Evolutionary conservation across 2,329 filamentous ascomycete species (phyloP).

Genomic region (Phaeoacremonium minimum): DNA sequence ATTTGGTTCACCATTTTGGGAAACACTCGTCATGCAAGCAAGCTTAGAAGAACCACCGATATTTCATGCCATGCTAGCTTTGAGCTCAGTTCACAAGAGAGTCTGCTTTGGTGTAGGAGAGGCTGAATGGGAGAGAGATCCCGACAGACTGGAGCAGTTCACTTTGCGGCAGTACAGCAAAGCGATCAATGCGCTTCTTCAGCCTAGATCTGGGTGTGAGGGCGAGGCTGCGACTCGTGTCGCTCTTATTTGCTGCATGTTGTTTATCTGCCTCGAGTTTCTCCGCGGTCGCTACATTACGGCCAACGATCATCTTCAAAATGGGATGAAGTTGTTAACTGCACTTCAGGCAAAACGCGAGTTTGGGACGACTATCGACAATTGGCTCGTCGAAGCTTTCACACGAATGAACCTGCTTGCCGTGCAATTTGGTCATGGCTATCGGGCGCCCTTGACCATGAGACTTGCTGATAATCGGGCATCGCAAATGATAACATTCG

Average conservation of each 20-base stretch:
- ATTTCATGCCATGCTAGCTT: slow-evolving; percentile 31
- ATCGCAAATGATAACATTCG: slow-evolving; percentile 10
- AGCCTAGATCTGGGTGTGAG: slow-evolving; percentile 22
- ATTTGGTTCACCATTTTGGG: slow-evolving; percentile 32
- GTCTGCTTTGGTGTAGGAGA: not conserved
- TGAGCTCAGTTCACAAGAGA: slow-evolving; percentile 27
- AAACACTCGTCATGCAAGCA: slow-evolving; percentile 28
- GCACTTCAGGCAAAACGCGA: slow-evolving; percentile 17
- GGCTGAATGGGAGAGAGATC: slow-evolving; percentile 2
- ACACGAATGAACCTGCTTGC: slow-evolving; percentile 19
- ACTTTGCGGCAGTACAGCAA: slow-evolving; percentile 28
- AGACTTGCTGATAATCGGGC: slow-evolving; percentile 14
- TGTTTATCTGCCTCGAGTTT: slow-evolving; percentile 28
- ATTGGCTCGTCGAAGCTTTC: slow-evolving; percentile 38
- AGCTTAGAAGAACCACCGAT: slow-evolving; percentile 29
- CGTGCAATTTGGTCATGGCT: slow-evolving; percentile 19
- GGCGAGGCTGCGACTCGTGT: slow-evolving; percentile 24
- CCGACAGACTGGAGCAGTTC: slow-evolving; percentile 14
- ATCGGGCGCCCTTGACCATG: not conserved
- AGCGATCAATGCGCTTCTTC: slow-evolving; percentile 30
- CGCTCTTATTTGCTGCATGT: slow-evolving; percentile 29
- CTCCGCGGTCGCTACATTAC: slow-evolving; percentile 28
- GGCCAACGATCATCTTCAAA: slow-evolving; percentile 35
- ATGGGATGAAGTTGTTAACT: slow-evolving; percentile 31
- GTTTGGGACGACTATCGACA: slow-evolving; percentile 30